A percentile compares a stretch with the other conserved stretches of the same genome.
Evolutionary conservation across 345 rosid genomes (phyloP).

Genomic region (Pseudoturritis turrita): DNA sequence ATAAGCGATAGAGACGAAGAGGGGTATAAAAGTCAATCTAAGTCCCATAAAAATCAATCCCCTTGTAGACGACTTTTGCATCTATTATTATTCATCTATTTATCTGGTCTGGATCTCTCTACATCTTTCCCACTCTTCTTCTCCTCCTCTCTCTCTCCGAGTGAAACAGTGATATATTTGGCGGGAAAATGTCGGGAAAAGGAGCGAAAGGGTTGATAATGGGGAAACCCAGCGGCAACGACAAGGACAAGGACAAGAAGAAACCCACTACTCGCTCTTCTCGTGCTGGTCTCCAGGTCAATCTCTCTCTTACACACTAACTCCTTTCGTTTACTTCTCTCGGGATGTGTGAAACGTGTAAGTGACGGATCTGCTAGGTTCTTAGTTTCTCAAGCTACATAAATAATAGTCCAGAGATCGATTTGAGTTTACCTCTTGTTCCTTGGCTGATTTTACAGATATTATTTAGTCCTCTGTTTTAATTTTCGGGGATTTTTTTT

Average conservation of each 20-base stretch:
- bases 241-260: constrained; percentile 70
- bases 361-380: constrained; percentile 14
- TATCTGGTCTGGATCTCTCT: constrained; percentile 6
- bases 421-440: background rate
- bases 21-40: constrained; percentile 1
- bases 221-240: constrained; percentile 55
- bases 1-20: background rate
- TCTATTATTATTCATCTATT: background rate
- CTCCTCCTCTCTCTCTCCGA: background rate
- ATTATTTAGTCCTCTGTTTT: background rate
- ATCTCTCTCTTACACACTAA: background rate
- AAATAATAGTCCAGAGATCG: background rate
- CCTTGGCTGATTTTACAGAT: background rate
- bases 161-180: background rate
- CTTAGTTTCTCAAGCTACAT: background rate
- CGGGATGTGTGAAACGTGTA: background rate
- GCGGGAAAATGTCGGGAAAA: constrained; percentile 68
- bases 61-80: background rate
- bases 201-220: constrained; percentile 73
- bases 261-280: constrained; percentile 75
- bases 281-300: constrained; percentile 83
- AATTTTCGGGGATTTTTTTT: background rate
- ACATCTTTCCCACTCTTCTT: background rate
- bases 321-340: background rate
- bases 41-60: background rate